phyloP scores from a whole-genome alignment of 2,329 filamentous ascomycete genomes.

The Aspergillus jensenii region DNA sequence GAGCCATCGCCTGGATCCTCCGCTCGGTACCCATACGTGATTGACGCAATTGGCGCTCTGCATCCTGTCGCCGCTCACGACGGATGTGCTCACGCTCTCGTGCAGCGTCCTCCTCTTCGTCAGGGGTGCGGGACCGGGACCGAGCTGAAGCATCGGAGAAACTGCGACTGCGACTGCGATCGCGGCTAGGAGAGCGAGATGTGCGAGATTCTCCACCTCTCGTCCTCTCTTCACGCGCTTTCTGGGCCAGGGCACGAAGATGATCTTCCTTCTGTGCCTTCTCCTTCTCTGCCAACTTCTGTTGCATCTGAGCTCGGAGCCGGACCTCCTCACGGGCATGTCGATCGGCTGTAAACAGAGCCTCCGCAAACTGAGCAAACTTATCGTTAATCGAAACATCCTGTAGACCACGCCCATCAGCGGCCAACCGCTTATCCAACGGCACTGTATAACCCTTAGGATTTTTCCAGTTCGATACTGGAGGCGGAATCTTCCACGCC shows the following conservation, averaged over 20 bases:
- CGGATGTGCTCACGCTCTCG: conserved; percentile 76
- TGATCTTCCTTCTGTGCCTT: conserved; percentile 93
- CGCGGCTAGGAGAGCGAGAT: conserved; percentile 46
- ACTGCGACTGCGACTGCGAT: conserved; percentile 39
- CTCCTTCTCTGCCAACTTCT: conserved; percentile 93
- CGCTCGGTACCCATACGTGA: conserved; percentile 94
- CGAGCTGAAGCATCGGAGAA: conserved; percentile 45
- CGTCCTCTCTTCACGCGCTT: conserved; percentile 78
- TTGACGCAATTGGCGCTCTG: conserved; percentile 86
- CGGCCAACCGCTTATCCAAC: conserved; percentile 89
- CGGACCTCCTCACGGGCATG: conserved; percentile 95
- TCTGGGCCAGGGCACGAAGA: conserved; percentile 81
- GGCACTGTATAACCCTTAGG: conserved; percentile 97
- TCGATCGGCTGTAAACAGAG: conserved; percentile 87
- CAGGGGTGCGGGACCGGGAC: conserved; percentile 48
- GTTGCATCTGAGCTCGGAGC: conserved; percentile 90
- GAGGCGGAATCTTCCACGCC: conserved; percentile 87
- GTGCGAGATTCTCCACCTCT: conserved; percentile 42
- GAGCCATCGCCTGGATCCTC: conserved; percentile 85
- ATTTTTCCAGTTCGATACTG: conserved; percentile 99
- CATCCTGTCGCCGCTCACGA: conserved; percentile 74
- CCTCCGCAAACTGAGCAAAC: conserved; percentile 93
- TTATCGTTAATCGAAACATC: conserved; percentile 98
- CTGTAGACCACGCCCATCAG: conserved; percentile 86
- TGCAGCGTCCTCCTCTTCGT: conserved; percentile 67